A percentile compares a stretch with the other conserved stretches of the same genome.
These are phyloP conservation scores for Triticum urartu DNA, from an alignment of 176 grass and related monocot species.

Conservation along the genomic window DNA sequence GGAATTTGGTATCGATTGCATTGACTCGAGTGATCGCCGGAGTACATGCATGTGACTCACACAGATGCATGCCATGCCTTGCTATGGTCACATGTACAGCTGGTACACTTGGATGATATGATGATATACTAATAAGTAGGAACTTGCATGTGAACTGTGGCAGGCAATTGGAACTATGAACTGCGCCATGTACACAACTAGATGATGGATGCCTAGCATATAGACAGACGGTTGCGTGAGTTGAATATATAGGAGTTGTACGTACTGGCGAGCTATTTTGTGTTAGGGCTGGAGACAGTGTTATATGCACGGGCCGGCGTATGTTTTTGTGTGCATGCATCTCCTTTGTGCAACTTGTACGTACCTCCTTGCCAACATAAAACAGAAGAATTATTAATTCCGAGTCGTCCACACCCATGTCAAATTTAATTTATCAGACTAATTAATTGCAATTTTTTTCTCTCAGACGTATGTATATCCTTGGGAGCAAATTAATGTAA, in stretches of 20 bases:
- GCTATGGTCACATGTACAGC: not conserved
- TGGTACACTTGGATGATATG: too few relatives aligned
- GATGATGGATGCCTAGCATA: not conserved
- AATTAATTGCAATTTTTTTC: too few relatives aligned
- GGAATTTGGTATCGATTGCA: not conserved
- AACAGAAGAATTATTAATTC: not conserved
- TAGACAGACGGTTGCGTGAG: not conserved
- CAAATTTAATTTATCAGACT: not conserved
- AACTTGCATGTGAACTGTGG: not conserved
- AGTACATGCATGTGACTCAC: conserved; percentile 18
- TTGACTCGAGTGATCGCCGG: not conserved
- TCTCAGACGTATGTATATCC: too few relatives aligned
- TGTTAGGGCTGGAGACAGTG: not conserved
- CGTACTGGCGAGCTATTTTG: not conserved
- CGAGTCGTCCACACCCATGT: not conserved
- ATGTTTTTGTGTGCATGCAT: conserved; percentile 30
- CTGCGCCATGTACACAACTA: not conserved
- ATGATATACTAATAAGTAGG: too few relatives aligned
- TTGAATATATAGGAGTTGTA: not conserved
- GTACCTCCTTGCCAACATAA: not conserved
- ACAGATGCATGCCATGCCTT: not conserved
- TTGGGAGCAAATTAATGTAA: too few relatives aligned
- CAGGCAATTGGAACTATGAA: conserved; percentile 39
- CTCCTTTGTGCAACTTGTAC: not conserved
- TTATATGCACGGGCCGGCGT: not conserved